Evolutionary conservation across 2,329 filamentous ascomycete species (phyloP), one percentile per base, ranked within the genome.

Genomic region (Ophiostoma himal-ulmi): DNA sequence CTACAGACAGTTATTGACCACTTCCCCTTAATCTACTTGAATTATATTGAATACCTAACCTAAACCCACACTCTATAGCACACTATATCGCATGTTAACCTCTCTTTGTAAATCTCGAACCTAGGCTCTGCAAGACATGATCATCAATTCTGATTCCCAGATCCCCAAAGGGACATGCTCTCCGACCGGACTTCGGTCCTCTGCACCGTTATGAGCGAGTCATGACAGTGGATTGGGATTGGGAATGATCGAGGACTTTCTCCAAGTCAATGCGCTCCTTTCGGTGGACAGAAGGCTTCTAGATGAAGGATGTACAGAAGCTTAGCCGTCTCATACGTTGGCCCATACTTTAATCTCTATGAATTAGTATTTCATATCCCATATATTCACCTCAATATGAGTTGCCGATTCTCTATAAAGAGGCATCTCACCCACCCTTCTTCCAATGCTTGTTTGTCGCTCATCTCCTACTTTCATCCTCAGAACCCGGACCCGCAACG

Each of bases 391-490:
- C 52, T 57, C 44, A 48, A 48, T 48, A 17, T 48, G n/a, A 20
- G 17, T 26, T 30, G 52, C 52, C 22, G 52, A 57, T 22, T 57
- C 52, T 57, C 52, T 57, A 57, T 57, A 57, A 57, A 57, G 52
- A 57, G 52, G 52, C 52, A 26, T 11, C n/a, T 69, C 26, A 69
- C 11, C 11, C 14, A 20, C 39, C 34, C 57, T 68, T 39, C 34
- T 68, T 60, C 30, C 68, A 69, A 48, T 22, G 44, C 17, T 22
- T 26, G 22, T 57, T 22, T 57, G 22, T 57, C 52, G 13, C 52
- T 57, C 52, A 54, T 57, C 30, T 64, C 60, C 66, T 39, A n/a
- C 52, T 26, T 57, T 26, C 52, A 57, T 57, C 52, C 52, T 14
- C n/a, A 57, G 52, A 57, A 8, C 52, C 22, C 14, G 11, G 52